phyloP scores from a whole-genome alignment of 176 grass and related monocot species.

The Aegilops tauschii region DNA sequence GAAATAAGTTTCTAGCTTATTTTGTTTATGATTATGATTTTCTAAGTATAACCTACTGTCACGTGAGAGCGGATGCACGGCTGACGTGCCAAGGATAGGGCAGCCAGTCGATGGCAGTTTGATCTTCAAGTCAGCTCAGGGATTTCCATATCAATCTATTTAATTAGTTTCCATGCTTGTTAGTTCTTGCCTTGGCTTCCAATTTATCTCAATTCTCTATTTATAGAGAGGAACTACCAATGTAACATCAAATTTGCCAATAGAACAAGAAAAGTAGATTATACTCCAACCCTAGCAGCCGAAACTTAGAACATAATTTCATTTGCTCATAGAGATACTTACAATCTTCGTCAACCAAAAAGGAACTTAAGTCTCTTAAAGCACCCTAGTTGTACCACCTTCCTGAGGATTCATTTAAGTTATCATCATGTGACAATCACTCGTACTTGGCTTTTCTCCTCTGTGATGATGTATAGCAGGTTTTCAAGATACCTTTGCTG shows the following conservation, averaged over 20 bases:
- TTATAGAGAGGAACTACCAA: neutral
- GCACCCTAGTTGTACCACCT: neutral
- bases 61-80: neutral
- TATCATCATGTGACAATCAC: neutral
- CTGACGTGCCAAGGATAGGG: neutral
- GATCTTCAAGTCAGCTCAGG: neutral
- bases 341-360: neutral
- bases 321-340: neutral
- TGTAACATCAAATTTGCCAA: neutral
- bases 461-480: neutral
- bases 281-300: too few relatives aligned
- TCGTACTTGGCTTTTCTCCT: constrained; percentile 8
- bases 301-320: too few relatives aligned
- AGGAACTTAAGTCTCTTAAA: neutral
- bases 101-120: neutral
- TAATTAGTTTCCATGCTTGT: neutral
- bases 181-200: neutral
- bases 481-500: neutral
- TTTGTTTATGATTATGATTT: neutral
- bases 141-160: neutral
- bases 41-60: neutral
- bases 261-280: too few relatives aligned
- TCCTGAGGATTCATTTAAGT: neutral
- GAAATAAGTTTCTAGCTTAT: neutral
- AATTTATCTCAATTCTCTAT: neutral